Evolutionary conservation across 2,329 filamentous ascomycete genomes (phyloP).

Genomic region (Delphinella strobiligena): DNA sequence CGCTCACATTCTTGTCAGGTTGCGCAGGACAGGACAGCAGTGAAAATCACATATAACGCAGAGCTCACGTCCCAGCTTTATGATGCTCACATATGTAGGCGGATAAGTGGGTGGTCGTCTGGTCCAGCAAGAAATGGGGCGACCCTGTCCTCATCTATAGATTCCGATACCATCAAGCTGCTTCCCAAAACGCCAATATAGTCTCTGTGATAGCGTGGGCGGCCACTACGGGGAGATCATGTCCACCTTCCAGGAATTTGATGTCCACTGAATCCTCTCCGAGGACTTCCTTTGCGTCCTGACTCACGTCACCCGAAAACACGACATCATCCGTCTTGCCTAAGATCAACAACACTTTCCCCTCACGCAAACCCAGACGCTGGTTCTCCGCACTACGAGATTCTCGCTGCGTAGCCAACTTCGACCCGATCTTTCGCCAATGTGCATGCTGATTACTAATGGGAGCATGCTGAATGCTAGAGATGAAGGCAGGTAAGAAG

Average conservation of each 20-base stretch:
- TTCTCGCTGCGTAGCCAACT: constrained; percentile 33
- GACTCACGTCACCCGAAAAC: constrained; percentile 48
- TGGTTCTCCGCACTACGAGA: constrained; percentile 16
- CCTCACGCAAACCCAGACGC: constrained; percentile 22
- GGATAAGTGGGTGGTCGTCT: too few relatives aligned
- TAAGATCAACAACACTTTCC: constrained; percentile 52
- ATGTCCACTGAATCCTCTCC: constrained; percentile 47
- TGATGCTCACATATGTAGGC: too few relatives aligned
- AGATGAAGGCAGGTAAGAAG: constrained; percentile 60
- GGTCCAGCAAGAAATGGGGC: too few relatives aligned
- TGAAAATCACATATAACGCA: too few relatives aligned
- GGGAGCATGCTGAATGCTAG: constrained; percentile 56
- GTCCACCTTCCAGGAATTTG: constrained; percentile 48
- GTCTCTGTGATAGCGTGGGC: constrained; percentile 45
- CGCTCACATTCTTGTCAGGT: too few relatives aligned
- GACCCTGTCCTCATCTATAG: too few relatives aligned
- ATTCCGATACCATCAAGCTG: not conserved
- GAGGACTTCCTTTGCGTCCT: constrained; percentile 47
- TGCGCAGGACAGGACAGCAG: too few relatives aligned
- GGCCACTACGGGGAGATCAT: constrained; percentile 56
- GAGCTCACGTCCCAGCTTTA: too few relatives aligned
- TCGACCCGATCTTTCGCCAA: constrained; percentile 46
- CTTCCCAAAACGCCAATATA: constrained; percentile 32
- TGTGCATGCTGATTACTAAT: constrained; percentile 51
- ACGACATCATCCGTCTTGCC: constrained; percentile 57